phyloP scores from a whole-genome alignment of 768 basidiomycete species.

The Calocybe cyanea region DNA sequence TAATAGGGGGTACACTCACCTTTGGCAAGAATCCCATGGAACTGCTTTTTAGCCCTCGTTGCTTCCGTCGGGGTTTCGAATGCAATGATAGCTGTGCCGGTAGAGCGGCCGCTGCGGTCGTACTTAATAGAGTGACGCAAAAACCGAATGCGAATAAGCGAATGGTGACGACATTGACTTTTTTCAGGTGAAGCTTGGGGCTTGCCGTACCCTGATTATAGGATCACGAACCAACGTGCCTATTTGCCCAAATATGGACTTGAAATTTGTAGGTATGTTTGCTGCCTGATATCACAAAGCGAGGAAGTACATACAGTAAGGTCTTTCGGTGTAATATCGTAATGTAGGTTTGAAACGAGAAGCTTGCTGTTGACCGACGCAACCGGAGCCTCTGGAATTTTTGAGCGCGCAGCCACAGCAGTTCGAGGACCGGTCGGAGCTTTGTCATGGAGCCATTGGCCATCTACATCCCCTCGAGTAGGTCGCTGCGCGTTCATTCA shows the following conservation, averaged over 20 bases:
- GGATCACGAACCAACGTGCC: slow-evolving; percentile 93
- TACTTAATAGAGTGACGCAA: slow-evolving; percentile 59
- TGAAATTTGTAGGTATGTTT: slow-evolving; percentile 25
- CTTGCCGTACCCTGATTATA: slow-evolving; percentile 89
- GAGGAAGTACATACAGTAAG: slow-evolving; percentile 58
- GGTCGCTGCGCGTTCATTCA: slow-evolving; percentile 47
- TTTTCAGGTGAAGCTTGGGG: slow-evolving; percentile 62
- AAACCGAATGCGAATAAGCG: slow-evolving; percentile 33
- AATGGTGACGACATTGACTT: slow-evolving; percentile 47
- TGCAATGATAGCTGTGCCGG: slow-evolving; percentile 73
- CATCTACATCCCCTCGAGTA: slow-evolving; percentile 47
- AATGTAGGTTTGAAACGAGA: slow-evolving; percentile 84
- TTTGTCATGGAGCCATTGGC: slow-evolving; percentile 76
- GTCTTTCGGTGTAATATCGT: slow-evolving; percentile 87
- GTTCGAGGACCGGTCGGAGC: slow-evolving; percentile 45
- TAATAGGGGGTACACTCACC: slow-evolving; percentile 42
- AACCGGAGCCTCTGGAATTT: slow-evolving; percentile 22
- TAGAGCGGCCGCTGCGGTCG: slow-evolving; percentile 92
- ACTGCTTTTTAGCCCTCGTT: slow-evolving; percentile 76
- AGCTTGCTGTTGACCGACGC: slow-evolving; percentile 50
- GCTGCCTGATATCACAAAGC: not conserved
- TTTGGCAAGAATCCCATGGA: slow-evolving; percentile 84
- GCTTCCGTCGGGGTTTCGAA: slow-evolving; percentile 82
- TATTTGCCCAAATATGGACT: slow-evolving; percentile 88
- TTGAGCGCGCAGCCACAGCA: slow-evolving; percentile 20